phyloP scores from a whole-genome alignment of 352 stramenopile species.

The Pythium apleroticum region DNA sequence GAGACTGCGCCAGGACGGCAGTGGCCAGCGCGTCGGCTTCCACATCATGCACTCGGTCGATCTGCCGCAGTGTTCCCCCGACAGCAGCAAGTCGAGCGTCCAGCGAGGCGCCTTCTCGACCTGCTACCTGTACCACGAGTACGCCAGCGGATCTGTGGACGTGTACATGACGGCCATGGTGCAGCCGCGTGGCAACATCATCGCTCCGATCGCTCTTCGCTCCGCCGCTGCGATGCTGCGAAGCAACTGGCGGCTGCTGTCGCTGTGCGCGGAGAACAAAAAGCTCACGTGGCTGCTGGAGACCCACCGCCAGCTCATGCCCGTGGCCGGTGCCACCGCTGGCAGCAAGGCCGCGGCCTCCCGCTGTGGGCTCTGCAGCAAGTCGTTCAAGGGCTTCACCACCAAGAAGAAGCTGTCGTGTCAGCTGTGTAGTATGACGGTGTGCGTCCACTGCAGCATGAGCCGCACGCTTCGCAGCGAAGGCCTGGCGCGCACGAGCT shows the following conservation, averaged over 20 bases:
- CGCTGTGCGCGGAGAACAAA: conserved; percentile 30
- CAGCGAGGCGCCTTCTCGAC: conserved; percentile 25
- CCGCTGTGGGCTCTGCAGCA: conserved; percentile 26
- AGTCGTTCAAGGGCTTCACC: conserved; percentile 26
- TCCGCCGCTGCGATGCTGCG: conserved; percentile 17
- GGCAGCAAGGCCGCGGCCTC: background rate
- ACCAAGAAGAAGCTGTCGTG: conserved; percentile 23
- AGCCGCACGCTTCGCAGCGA: conserved; percentile 23
- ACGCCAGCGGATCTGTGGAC: conserved; percentile 20
- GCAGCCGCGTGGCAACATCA: conserved; percentile 24
- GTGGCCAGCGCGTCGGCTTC: conserved; percentile 41
- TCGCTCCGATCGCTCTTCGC: conserved; percentile 13
- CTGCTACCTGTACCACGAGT: conserved; percentile 32
- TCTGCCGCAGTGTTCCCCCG: conserved; percentile 13
- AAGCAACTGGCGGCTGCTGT: conserved; percentile 20
- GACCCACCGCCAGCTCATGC: conserved; percentile 30
- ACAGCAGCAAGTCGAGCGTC: conserved; percentile 1
- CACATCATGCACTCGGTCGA: conserved; percentile 54
- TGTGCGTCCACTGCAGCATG: conserved; percentile 27
- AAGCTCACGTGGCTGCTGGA: conserved; percentile 33
- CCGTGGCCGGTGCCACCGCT: background rate
- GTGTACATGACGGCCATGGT: conserved; percentile 31
- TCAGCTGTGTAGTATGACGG: conserved; percentile 23
- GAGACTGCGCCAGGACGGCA: conserved; percentile 24
- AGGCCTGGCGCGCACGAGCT: conserved; percentile 15